Evolutionary conservation across 495 filamentous ascomycete genomes (phyloP), one percentile per base, ranked within the genome.

Genomic region (Hypoxylon fragiforme): DNA sequence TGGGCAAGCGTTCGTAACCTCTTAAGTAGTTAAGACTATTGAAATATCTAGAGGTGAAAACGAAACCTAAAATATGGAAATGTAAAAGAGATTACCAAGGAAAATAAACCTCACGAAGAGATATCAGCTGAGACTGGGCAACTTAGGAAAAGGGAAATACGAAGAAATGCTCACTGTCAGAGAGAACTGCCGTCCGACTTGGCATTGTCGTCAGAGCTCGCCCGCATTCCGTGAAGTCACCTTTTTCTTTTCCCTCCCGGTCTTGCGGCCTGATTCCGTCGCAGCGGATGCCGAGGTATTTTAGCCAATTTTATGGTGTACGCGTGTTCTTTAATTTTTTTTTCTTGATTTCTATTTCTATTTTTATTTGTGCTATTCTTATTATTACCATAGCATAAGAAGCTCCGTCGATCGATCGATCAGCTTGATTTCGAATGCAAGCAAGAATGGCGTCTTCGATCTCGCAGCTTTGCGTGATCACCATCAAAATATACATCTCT

Each of bases 401-500:
- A 28, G n/a, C 20, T 12, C 32, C 47, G 34, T 34, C 46, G n/a
- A 14, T 54, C 32, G 45, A 61, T 55, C 51, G 44, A 14, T 41
- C 18, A n/a, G 34, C 7, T 30, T 13, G 31, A 35, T 7, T 12
- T 13, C n/a, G 6, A 12, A 35, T 13, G 31, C n/a, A 40, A 35
- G 39, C 26, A 44, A 15, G 16, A 39, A 51, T 61, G 42, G 42
- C 58, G 43, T 48, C 45, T 47, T 56, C 31, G 43, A 62, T 62
- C 58, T 51, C 51, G 58, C 51, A 62, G 41, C 18, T 56, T 62
- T 49, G 51, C 57, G 57, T 61, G 57, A 55, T 55, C 44, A 40
- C 20, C 44, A 38, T 18, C 5, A 28, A 30, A n/a, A 24, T 19
- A 21, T 20, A 36, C 50, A 42, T n/a, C n/a, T n/a, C n/a, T n/a